phyloP scores from a whole-genome alignment of 371 early-diverging fungal genomes.

The Vavraia culicis region DNA sequence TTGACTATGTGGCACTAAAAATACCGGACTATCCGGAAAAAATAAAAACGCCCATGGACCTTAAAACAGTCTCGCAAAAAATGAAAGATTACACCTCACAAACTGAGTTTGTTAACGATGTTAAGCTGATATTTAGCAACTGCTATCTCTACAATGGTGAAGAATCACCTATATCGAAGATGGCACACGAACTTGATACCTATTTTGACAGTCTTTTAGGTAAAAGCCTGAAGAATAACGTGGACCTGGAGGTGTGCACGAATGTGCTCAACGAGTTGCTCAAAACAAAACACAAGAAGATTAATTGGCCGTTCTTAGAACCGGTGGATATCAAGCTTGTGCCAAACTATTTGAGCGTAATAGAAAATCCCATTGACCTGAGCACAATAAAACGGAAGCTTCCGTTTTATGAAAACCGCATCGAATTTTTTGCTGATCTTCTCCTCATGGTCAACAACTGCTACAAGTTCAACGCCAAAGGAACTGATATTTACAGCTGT shows the following conservation, averaged over 20 bases:
- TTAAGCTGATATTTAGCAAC: constrained; percentile 58
- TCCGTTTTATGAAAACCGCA: constrained; percentile 16
- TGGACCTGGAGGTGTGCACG: constrained; percentile 31
- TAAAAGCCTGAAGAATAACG: constrained; percentile 17
- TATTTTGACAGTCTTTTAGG: constrained; percentile 26
- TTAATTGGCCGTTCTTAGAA: constrained; percentile 54
- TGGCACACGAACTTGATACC: constrained; percentile 34
- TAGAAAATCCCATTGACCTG: constrained; percentile 40
- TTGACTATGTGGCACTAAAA: constrained; percentile 63
- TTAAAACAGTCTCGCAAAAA: constrained; percentile 67
- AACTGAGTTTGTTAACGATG: constrained; percentile 51
- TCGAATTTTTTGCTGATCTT: constrained; percentile 39
- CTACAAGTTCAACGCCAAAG: constrained; percentile 65
- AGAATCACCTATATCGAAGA: constrained; percentile 30
- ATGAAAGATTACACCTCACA: constrained; percentile 54
- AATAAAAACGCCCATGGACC: constrained; percentile 85
- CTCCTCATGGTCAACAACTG: constrained; percentile 58
- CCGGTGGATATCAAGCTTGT: constrained; percentile 57
- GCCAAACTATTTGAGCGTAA: constrained; percentile 53
- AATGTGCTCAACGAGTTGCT: constrained; percentile 32
- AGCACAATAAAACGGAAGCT: constrained; percentile 32
- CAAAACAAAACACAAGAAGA: constrained; percentile 32
- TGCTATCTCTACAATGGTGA: constrained; percentile 53
- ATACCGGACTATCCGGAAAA: constrained; percentile 75
- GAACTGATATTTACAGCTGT: constrained; percentile 54